Evolutionary conservation across 2,329 filamentous ascomycete genomes (phyloP), one percentile per base, ranked within the genome.

Genomic region (Aspergillus fructus): DNA sequence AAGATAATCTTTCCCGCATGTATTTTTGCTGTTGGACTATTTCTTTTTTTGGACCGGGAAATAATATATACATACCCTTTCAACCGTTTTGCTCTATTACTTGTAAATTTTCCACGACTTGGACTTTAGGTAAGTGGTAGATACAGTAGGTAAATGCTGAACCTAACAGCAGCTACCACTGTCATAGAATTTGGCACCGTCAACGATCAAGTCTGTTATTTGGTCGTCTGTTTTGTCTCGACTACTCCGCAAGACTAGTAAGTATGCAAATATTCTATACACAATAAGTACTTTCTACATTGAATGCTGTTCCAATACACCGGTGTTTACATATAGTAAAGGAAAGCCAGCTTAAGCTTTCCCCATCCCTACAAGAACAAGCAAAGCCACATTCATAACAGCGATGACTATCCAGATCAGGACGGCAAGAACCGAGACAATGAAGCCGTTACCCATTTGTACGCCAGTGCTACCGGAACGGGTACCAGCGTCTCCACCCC

Each of bases 321-420:
- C 27, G 0, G 15, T 6, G n/a, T 9, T 37, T n/a, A 11, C 27
- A 30, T 2, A 9, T 3, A 30, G 3, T 11, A 17, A 43, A 37
- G 40, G 39, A 45, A 30, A 21, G 30, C 23, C 47, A 39, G 23
- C 12, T 17, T 52, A 76, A 24, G 74, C 69, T 58, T 77, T 75
- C 33, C 85, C 87, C 66, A 90, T 68, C 8, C 80, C 83, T 37
- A 80, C 74, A 53, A 93, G 71, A 3, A 91, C 89, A 63, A 93
- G 70, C 60, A 90, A 83, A 0, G 89, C 88, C n/a, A 91, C 79
- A 69, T 93, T 93, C 88, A 93, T 89, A 7, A 89, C 76, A 0
- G 86, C 83, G 68, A 94, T 90, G 27, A 92, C 73, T 1, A 87
- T 59, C 90, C 91, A 94, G 47, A 94, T 83, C 1, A 85, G 11